These are phyloP conservation scores for Aspergillus indologenus DNA, from an alignment of 495 filamentous ascomycete species.

Conservation along the genomic window DNA sequence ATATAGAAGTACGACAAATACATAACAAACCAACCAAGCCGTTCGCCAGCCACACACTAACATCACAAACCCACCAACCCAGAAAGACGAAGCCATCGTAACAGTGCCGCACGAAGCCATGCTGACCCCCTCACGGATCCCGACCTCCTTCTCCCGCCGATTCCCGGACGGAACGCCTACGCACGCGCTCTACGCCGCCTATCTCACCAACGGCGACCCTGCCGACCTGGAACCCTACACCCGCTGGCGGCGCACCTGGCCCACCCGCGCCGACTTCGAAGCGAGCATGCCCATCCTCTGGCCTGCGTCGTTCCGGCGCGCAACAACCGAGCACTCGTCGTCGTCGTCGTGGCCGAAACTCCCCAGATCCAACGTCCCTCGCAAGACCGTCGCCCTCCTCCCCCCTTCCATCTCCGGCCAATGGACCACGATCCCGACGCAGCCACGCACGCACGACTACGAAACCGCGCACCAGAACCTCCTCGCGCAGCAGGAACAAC, in stretches of 20 bases:
- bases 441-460: slow-evolving; percentile 24
- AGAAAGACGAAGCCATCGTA: slow-evolving; percentile 55
- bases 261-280: slow-evolving; percentile 55
- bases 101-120: slow-evolving; percentile 62
- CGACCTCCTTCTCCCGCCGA: slow-evolving; percentile 36
- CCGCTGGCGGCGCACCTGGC: slow-evolving; percentile 69
- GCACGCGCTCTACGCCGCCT: slow-evolving; percentile 70
- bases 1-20: slow-evolving; percentile 55
- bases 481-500: slow-evolving; percentile 57
- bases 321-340: slow-evolving; percentile 11
- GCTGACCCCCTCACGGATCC: slow-evolving; percentile 58
- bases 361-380: neutral
- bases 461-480: slow-evolving; percentile 47
- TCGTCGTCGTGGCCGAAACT: neutral
- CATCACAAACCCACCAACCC: neutral
- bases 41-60: neutral
- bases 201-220: slow-evolving; percentile 52
- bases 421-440: slow-evolving; percentile 33
- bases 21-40: neutral
- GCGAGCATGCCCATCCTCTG: slow-evolving; percentile 69
- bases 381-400: slow-evolving; percentile 26
- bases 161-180: slow-evolving; percentile 54
- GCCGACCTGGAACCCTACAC: slow-evolving; percentile 33
- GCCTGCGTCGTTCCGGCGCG: slow-evolving; percentile 38
- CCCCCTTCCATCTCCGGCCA: slow-evolving; percentile 42